phyloP scores from a whole-genome alignment of 805 yeast species.

The Saccharomycopsis babjevae region DNA sequence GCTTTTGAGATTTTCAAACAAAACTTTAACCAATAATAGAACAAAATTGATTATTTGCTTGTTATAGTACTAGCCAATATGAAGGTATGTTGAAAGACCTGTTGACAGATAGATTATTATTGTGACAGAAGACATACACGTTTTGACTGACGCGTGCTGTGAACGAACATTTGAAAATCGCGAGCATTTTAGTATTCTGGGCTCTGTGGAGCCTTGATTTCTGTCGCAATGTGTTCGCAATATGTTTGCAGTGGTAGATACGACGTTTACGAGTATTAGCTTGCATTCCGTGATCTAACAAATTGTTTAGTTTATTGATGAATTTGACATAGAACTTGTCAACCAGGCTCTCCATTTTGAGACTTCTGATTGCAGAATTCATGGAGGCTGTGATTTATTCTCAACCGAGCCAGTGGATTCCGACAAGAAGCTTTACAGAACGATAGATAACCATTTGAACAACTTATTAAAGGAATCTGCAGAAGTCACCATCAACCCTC shows the following conservation, averaged over 20 bases:
- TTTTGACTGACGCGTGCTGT: not conserved
- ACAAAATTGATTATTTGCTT: too few relatives aligned
- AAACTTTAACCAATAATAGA: too few relatives aligned
- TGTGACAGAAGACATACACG: not conserved
- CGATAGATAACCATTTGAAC: slow-evolving; percentile 59
- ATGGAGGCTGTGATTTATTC: slow-evolving; percentile 87
- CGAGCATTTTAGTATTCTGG: not conserved
- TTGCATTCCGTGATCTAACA: too few relatives aligned
- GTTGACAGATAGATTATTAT: not conserved
- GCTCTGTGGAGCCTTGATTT: too few relatives aligned
- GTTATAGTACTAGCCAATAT: not conserved
- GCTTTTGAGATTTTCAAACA: not conserved
- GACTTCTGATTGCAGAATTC: slow-evolving; percentile 62
- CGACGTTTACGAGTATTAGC: too few relatives aligned
- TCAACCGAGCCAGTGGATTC: slow-evolving; percentile 90
- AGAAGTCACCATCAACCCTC: slow-evolving; percentile 2
- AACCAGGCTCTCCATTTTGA: slow-evolving; percentile 78
- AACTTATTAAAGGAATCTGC: slow-evolving; percentile 9
- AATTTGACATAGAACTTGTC: slow-evolving; percentile 82
- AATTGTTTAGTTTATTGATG: slow-evolving; percentile 66
- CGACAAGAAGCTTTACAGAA: slow-evolving; percentile 80
- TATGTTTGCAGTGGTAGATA: too few relatives aligned
- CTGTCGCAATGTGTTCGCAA: too few relatives aligned
- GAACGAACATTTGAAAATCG: not conserved
- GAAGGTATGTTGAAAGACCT: not conserved